Evolutionary conservation across 495 filamentous ascomycete genomes (phyloP), one percentile per base, ranked within the genome.

Genomic region (Xylaria intraflava): DNA sequence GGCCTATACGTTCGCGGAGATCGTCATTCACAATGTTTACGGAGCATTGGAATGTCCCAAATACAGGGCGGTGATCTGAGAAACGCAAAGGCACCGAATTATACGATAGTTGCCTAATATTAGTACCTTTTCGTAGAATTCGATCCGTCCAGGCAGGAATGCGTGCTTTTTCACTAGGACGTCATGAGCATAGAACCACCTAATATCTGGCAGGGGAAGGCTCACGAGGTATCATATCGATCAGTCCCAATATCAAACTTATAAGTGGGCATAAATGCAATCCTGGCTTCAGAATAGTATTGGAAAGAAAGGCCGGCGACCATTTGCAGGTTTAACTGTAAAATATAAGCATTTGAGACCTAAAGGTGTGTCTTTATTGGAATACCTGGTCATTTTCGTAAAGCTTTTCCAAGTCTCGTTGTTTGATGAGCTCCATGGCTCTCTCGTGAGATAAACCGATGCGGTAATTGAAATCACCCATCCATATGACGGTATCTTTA

Each of bases 91-190:
- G 80, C 8, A 87, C 89, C 46, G 78, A 80, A 55, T 83, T 77
- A 66, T 99, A 99, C 23, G 83, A 77, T 17, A 84, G 77, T 67
- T 97, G 94, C 6, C 84, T 83, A 5, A 97, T 76, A 55, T 86
- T 89, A 36, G 77, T 75, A 22, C 94, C 94, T 77, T 88, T 93
- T 51, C 87, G 83, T 11, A 99, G 70, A 12, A 99, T 81, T 31
- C 93, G 86, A 69, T 99, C 93, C 62, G 90, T 96, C 93, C 93
- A 99, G 3, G 93, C 93, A 23, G 93, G 93, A 54, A 97, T 96
- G 26, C 93, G 84, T 26, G 81, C 79, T 72, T 97, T 99, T 58
- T 99, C 93, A 17, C 87, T 91, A 49, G 9, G 26, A 22, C 6
- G 43, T 1, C 12, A n/a, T 65, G 46, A 55, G 64, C 17, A 24